These are phyloP conservation scores for Chamaenerion angustifolium DNA, from an alignment of 345 rosid genomes.

Conservation along the genomic window DNA sequence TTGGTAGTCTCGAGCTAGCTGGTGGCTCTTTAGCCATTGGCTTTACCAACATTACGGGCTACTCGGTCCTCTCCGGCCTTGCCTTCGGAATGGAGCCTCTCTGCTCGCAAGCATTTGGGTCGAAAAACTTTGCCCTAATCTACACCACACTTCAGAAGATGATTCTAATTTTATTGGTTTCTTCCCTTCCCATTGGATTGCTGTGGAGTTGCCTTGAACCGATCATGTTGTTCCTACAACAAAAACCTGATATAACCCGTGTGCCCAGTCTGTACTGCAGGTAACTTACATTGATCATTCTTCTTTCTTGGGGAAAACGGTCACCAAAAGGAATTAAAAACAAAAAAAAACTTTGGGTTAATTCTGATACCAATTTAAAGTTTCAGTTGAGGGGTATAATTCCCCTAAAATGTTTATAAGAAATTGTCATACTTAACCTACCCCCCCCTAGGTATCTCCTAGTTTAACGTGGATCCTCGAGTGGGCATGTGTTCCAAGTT, in stretches of 20 bases:
- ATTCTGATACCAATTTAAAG: too few species aligned
- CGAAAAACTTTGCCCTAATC: conserved; percentile 40
- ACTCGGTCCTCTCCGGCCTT: conserved; percentile 74
- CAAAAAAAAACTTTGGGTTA: too few species aligned
- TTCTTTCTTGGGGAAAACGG: too few species aligned
- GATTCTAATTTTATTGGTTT: conserved; percentile 43
- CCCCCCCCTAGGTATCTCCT: too few species aligned
- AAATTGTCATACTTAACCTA: too few species aligned
- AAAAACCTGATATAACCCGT: conserved; percentile 43
- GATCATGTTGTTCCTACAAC: conserved; percentile 52
- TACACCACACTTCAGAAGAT: conserved; percentile 43
- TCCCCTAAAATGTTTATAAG: too few species aligned
- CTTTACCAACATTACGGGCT: too few species aligned
- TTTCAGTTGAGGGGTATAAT: too few species aligned
- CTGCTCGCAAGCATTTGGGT: conserved; percentile 79
- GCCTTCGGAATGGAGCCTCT: conserved; percentile 91
- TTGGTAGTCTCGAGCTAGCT: conserved; percentile 83
- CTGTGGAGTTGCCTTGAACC: conserved; percentile 61
- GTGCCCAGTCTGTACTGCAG: conserved; percentile 59
- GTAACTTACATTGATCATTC: too few species aligned
- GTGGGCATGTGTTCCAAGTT: too few species aligned
- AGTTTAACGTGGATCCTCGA: too few species aligned
- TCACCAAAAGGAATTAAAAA: too few species aligned
- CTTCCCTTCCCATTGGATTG: conserved; percentile 47
- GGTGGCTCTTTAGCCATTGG: conserved; percentile 88